A percentile compares a stretch with the other conserved stretches of the same genome.
These are phyloP conservation scores for Papiliotrema terrestris DNA, from an alignment of 1,284 basidiomycete genomes.

Conservation along the genomic window DNA sequence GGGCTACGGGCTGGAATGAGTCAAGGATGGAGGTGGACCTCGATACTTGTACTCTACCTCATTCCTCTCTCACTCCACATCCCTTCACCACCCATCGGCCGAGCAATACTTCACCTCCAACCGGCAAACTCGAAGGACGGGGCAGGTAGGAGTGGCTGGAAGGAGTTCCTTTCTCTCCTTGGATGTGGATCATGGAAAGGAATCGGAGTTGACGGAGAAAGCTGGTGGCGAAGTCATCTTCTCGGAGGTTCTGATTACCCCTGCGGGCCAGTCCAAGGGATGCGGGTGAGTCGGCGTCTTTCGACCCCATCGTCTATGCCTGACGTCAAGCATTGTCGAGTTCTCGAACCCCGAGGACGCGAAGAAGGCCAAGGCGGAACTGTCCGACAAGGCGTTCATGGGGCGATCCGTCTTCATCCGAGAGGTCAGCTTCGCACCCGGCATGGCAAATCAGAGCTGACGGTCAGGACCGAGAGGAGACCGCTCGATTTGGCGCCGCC, in stretches of 20 bases:
- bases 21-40: neutral
- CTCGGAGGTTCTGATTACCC: conserved; percentile 95
- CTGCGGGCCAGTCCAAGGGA: conserved; percentile 93
- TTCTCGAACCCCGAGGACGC: conserved; percentile 79
- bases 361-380: conserved; percentile 76
- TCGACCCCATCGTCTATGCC: neutral
- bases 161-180: neutral
- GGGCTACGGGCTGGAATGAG: neutral
- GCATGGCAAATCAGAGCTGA: neutral
- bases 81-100: neutral
- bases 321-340: conserved; percentile 73
- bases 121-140: neutral
- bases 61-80: neutral
- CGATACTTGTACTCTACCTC: neutral
- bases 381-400: conserved; percentile 81
- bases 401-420: conserved; percentile 94
- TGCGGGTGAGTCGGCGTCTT: conserved; percentile 74
- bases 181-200: conserved; percentile 4
- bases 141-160: neutral
- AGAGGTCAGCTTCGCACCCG: conserved; percentile 60
- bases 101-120: no score
- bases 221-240: conserved; percentile 92
- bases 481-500: conserved; percentile 88
- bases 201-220: conserved; percentile 49
- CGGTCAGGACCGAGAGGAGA: conserved; percentile 85